phyloP scores from a whole-genome alignment of 345 rosid genomes.

The Pugionium cornutum region DNA sequence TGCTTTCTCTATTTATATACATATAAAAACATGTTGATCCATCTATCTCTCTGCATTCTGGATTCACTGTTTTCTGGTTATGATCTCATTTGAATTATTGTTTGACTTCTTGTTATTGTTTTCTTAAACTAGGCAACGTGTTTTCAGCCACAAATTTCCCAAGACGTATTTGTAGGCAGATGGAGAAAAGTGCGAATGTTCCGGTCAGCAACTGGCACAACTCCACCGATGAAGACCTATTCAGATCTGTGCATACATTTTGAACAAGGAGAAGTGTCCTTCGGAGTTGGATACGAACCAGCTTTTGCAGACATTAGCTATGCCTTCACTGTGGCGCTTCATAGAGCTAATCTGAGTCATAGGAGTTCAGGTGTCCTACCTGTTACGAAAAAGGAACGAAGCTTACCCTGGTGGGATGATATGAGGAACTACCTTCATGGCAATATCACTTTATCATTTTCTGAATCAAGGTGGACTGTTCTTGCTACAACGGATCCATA shows the following conservation, averaged over 20 bases:
- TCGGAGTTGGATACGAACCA: slow-evolving; percentile 97
- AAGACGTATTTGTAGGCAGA: slow-evolving; percentile 89
- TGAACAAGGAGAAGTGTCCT: slow-evolving; percentile 73
- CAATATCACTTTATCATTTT: slow-evolving; percentile 60
- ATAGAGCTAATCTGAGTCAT: slow-evolving; percentile 88
- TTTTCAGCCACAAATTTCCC: slow-evolving; percentile 89
- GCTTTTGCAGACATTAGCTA: slow-evolving; percentile 89
- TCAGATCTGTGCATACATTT: slow-evolving; percentile 79
- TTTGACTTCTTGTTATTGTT: slow-evolving; percentile 32
- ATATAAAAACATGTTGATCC: slow-evolving; percentile 7
- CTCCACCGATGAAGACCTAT: slow-evolving; percentile 92
- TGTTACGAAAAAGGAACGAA: slow-evolving; percentile 82
- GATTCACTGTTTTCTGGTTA: slow-evolving; percentile 21
- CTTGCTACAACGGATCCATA: slow-evolving; percentile 96
- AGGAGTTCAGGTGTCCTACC: slow-evolving; percentile 56
- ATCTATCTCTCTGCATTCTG: not conserved
- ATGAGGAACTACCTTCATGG: slow-evolving; percentile 97
- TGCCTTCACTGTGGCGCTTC: slow-evolving; percentile 96
- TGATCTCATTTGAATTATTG: slow-evolving; percentile 7
- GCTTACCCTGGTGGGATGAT: slow-evolving; percentile 99
- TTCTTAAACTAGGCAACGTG: slow-evolving; percentile 72
- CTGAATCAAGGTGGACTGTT: slow-evolving; percentile 68
- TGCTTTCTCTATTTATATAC: not conserved
- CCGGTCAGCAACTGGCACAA: slow-evolving; percentile 93
- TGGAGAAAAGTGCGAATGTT: slow-evolving; percentile 95